Conservation (phyloP, 208 protist genomes). For the Angomonas ambiguus region DNA sequence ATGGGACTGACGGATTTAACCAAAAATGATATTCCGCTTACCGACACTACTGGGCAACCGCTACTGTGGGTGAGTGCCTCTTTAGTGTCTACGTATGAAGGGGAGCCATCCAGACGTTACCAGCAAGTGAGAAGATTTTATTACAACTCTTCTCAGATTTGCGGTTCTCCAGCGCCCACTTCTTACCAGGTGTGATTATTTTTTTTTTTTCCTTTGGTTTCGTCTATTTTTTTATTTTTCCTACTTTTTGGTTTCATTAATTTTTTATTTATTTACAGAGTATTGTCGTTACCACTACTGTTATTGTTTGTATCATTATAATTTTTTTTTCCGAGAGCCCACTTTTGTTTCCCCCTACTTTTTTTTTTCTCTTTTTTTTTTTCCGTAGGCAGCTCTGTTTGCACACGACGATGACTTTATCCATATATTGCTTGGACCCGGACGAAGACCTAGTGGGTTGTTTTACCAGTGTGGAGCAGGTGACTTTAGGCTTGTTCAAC, state of each 20-base stretch:
- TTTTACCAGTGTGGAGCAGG: constrained; percentile 11
- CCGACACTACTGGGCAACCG: constrained; percentile 14
- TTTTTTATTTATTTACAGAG: not conserved
- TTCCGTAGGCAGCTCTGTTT: not conserved
- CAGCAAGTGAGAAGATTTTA: constrained; percentile 13
- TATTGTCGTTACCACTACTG: not conserved
- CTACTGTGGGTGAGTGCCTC: constrained; percentile 41
- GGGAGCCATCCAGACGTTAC: constrained; percentile 13
- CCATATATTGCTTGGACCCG: constrained; percentile 32
- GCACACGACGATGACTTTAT: constrained; percentile 11
- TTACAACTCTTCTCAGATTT: constrained; percentile 30
- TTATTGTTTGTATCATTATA: not conserved
- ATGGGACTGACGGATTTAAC: constrained; percentile 19
- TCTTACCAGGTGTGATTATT: too few relatives aligned
- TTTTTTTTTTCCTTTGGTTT: constrained; percentile 4
- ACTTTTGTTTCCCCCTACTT: not conserved
- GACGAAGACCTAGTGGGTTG: constrained; percentile 23
- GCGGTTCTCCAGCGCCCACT: too few relatives aligned
- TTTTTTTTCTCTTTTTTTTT: constrained; percentile 4
- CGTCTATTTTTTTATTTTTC: not conserved
- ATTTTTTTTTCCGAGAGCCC: not conserved
- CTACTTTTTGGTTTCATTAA: not conserved
- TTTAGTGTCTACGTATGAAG: constrained; percentile 4
- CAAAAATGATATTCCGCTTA: constrained; percentile 17
- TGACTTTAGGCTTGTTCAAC: constrained; percentile 5